Evolutionary conservation across 352 stramenopile species (phyloP), one percentile per base, ranked within the genome.

Genomic region (Phytopythium mirpurense): DNA sequence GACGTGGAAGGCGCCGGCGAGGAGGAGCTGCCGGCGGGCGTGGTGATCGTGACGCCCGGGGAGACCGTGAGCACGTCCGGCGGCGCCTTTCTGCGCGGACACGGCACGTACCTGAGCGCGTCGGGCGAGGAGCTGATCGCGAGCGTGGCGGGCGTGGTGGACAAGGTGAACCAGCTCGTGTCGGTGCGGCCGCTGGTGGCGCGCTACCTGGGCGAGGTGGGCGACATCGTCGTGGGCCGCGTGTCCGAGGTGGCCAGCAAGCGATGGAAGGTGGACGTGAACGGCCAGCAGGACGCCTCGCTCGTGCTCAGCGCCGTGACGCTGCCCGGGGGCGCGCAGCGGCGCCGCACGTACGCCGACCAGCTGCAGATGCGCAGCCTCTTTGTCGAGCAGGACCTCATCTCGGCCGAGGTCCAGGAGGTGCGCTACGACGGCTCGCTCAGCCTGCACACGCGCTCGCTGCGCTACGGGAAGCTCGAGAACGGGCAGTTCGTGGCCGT

Each of bases 161-260:
- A 98, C 63, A 93, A 96, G 49, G 93, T 98, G 14, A 98, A 98
- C 69, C 97, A 98, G 73, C 79, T 98, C 24, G 95, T 98, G 61
- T 93, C 80, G 3, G 95, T 98, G 32, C 88, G 95, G 37, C 91
- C 90, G n/a, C 69, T 97, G 0, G 74, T 87, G 40, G 90, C 76
- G 11, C 74, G 93, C 12, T 98, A 98, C 70, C 85, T 88, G 52
- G 93, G 92, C 24, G 92, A 99, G 60, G 93, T 98, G 16, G 96
- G 96, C 23, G 96, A 99, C 85, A 88, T 99, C 27, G 83, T 99
- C 16, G 89, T 99, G 0, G 96, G 96, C n/a, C 81, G 95, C 40
- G 86, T 99, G 26, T 81, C 87, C 0, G 88, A 97, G 42, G 95
- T 99, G 24, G 89, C 70, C 51, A 92, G 78, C 50, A 97, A 97